Evolutionary conservation across 352 stramenopile genomes (phyloP).

Genomic region (Globisporangium recalcitrans): DNA sequence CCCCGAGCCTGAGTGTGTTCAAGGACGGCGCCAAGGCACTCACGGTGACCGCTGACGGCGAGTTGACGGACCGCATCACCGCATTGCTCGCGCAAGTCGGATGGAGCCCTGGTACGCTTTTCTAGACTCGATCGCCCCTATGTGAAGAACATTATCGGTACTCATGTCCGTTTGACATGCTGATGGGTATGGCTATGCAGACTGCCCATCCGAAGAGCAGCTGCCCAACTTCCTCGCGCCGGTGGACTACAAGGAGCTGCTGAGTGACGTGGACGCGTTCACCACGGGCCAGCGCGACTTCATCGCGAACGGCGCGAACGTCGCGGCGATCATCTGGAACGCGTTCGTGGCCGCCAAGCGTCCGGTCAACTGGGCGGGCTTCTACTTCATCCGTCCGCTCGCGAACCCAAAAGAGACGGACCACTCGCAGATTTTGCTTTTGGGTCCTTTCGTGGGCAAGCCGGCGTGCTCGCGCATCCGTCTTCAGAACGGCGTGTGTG

Average conservation of each 20-base stretch:
- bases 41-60: conserved; percentile 32
- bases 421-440: conserved; percentile 56
- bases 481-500: conserved; percentile 69
- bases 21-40: conserved; percentile 37
- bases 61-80: conserved; percentile 46
- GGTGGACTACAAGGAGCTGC: conserved; percentile 60
- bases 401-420: conserved; percentile 49
- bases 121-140: neutral
- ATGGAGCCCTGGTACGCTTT: conserved; percentile 45
- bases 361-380: conserved; percentile 76
- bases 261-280: conserved; percentile 56
- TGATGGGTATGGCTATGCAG: too few species aligned
- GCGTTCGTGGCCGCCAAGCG: conserved; percentile 57
- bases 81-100: conserved; percentile 47
- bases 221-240: conserved; percentile 53
- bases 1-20: conserved; percentile 44
- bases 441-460: conserved; percentile 80
- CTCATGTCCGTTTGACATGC: too few species aligned
- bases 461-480: conserved; percentile 78
- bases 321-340: conserved; percentile 78
- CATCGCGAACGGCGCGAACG: conserved; percentile 76
- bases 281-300: conserved; percentile 67
- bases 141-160: too few species aligned
- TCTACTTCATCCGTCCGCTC: conserved; percentile 75
- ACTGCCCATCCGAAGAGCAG: conserved; percentile 44